Conservation (phyloP, 495 filamentous ascomycete species). For the Aspergillus avenaceus region DNA sequence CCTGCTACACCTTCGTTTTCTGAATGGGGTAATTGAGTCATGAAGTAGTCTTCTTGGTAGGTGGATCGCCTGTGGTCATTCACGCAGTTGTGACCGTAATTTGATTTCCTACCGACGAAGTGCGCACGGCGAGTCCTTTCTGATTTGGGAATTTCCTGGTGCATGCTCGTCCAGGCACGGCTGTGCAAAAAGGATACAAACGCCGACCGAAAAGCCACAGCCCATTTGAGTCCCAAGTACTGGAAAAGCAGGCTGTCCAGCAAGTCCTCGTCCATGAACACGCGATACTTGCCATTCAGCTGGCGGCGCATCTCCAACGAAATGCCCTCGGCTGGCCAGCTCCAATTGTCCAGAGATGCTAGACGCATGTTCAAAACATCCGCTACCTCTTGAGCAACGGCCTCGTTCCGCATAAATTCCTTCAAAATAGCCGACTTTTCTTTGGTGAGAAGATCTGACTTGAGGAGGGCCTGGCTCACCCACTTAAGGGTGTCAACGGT, state of each 20-base stretch:
- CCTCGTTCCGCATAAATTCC: constrained; percentile 54
- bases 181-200: constrained; percentile 28
- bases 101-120: constrained; percentile 32
- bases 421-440: constrained; percentile 55
- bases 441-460: constrained; percentile 53
- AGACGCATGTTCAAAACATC: constrained; percentile 69
- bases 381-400: constrained; percentile 55
- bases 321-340: constrained; percentile 52
- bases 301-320: constrained; percentile 58
- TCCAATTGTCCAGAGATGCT: constrained; percentile 53
- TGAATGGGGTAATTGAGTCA: constrained; percentile 42
- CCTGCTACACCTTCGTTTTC: constrained; percentile 13
- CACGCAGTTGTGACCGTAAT: constrained; percentile 14
- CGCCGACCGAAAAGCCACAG: constrained; percentile 47
- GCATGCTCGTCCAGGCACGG: constrained; percentile 35
- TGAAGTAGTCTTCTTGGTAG: constrained; percentile 51
- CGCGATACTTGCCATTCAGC: constrained; percentile 56
- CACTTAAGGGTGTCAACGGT: constrained; percentile 39
- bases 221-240: constrained; percentile 60
- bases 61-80: constrained; percentile 31
- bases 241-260: constrained; percentile 63
- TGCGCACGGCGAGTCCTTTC: constrained; percentile 45
- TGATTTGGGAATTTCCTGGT: constrained; percentile 35
- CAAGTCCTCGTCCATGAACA: constrained; percentile 66
- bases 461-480: constrained; percentile 51